Evolutionary conservation across 106 monocot species (phyloP).

Genomic region (Dioscorea alata): DNA sequence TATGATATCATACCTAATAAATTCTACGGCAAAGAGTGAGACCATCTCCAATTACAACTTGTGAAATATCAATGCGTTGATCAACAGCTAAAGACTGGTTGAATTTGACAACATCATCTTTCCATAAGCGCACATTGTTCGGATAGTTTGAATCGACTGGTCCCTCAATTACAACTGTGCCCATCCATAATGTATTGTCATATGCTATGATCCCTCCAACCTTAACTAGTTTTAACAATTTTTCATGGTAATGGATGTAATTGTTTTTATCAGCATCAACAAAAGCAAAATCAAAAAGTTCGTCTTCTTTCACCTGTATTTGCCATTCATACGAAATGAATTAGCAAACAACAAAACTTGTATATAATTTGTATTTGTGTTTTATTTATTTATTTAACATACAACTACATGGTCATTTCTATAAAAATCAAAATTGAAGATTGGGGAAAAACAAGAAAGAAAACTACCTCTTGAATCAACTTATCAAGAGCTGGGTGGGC

Average conservation of each 20-base stretch:
- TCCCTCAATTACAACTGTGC: conserved; percentile 14
- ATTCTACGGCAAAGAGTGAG: conserved; percentile 41
- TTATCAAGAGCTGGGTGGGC: conserved; percentile 18
- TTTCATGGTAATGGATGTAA: conserved; percentile 45
- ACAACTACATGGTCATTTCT: too few relatives aligned
- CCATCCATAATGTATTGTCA: conserved; percentile 65
- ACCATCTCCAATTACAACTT: conserved; percentile 27
- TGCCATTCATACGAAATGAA: too few relatives aligned
- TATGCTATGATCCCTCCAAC: conserved; percentile 56
- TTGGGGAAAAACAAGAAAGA: too few relatives aligned
- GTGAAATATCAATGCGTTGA: conserved; percentile 27
- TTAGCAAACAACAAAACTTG: too few relatives aligned
- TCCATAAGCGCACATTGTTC: not conserved
- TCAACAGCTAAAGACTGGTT: conserved; percentile 37
- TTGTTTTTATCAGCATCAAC: conserved; percentile 52
- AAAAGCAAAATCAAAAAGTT: conserved; percentile 44
- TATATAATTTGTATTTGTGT: too few relatives aligned
- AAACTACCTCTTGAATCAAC: conserved; percentile 14
- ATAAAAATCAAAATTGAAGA: too few relatives aligned
- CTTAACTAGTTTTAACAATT: conserved; percentile 40
- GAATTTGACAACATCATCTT: conserved; percentile 6
- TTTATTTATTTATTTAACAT: too few relatives aligned
- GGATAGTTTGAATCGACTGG: conserved; percentile 1
- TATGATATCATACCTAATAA: conserved; percentile 1
- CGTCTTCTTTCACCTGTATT: conserved; percentile 13